A percentile compares a stretch with the other conserved stretches of the same genome.
phyloP scores from a whole-genome alignment of 2,329 filamentous ascomycete species.

The Neofusicoccum kwambonambiense region DNA sequence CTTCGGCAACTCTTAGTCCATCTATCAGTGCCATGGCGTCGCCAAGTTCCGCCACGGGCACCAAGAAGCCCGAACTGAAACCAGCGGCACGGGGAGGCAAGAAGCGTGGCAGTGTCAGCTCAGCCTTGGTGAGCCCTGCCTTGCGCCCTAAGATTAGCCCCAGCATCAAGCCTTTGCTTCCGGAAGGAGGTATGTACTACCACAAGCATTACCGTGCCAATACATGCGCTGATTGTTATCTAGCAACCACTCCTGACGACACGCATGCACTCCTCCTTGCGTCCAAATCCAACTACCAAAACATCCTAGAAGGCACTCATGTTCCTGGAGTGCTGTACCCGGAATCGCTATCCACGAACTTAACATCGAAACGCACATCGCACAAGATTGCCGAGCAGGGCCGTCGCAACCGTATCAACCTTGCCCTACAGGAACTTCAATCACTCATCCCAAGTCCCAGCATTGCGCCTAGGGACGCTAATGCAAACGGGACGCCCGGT shows the following conservation, averaged over 20 bases:
- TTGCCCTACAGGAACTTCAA: slow-evolving; percentile 87
- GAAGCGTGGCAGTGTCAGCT: slow-evolving; percentile 43
- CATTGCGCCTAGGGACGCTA: slow-evolving; percentile 28
- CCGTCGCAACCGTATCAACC: slow-evolving; percentile 90
- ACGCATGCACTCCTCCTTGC: slow-evolving; percentile 74
- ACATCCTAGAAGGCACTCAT: slow-evolving; percentile 89
- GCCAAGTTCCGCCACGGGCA: slow-evolving; percentile 33
- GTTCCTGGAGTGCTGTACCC: slow-evolving; percentile 90
- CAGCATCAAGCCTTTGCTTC: slow-evolving; percentile 87
- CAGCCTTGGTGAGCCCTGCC: slow-evolving; percentile 77
- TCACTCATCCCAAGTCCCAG: slow-evolving; percentile 67
- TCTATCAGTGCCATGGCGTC: slow-evolving; percentile 54
- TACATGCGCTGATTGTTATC: neutral
- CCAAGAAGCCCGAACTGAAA: slow-evolving; percentile 11
- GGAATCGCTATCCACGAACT: slow-evolving; percentile 83
- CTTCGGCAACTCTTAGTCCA: slow-evolving; percentile 47
- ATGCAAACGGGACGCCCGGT: slow-evolving; percentile 38
- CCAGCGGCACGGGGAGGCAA: slow-evolving; percentile 29
- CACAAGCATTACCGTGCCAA: neutral
- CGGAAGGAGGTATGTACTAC: slow-evolving; percentile 58
- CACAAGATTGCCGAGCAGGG: slow-evolving; percentile 99
- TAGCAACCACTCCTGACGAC: slow-evolving; percentile 48
- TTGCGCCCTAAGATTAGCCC: slow-evolving; percentile 87
- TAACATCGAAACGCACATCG: slow-evolving; percentile 94
- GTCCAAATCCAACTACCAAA: slow-evolving; percentile 97